Percentiles rank a stretch among this genome's conserved stretches.
phyloP scores from a whole-genome alignment of 1,284 basidiomycete genomes.

The Fomitopsis palustris region DNA sequence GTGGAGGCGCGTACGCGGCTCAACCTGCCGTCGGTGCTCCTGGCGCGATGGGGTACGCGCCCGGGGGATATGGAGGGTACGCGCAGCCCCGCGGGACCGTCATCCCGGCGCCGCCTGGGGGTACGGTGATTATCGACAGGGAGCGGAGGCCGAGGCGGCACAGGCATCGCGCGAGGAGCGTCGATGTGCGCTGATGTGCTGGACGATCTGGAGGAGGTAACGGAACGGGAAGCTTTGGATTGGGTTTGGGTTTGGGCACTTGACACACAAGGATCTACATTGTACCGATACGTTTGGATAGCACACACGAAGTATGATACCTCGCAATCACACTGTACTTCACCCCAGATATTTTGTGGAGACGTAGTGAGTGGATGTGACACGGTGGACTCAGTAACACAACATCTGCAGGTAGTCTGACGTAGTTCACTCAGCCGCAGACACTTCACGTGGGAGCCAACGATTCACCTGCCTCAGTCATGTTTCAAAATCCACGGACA shows the following conservation, averaged over 20 bases:
- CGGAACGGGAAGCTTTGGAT: background rate
- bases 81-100: background rate
- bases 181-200: background rate
- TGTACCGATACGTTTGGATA: background rate
- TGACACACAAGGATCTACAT: background rate
- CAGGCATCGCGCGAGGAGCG: constrained; percentile 1
- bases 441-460: too few species aligned
- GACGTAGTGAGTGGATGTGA: background rate
- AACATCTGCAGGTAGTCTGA: too few species aligned
- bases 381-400: background rate
- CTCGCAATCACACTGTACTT: background rate
- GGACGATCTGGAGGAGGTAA: background rate
- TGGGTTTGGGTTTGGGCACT: background rate
- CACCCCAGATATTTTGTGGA: background rate
- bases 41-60: background rate
- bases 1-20: background rate
- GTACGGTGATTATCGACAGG: constrained; percentile 2
- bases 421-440: too few species aligned
- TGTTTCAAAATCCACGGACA: too few species aligned
- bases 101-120: background rate
- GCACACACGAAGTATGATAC: background rate
- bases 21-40: background rate
- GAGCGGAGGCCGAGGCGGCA: background rate
- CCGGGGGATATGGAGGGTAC: constrained; percentile 4
- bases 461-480: too few species aligned